These are phyloP conservation scores for Nasturtium officinale DNA, from an alignment of 345 rosid genomes.

Conservation along the genomic window DNA sequence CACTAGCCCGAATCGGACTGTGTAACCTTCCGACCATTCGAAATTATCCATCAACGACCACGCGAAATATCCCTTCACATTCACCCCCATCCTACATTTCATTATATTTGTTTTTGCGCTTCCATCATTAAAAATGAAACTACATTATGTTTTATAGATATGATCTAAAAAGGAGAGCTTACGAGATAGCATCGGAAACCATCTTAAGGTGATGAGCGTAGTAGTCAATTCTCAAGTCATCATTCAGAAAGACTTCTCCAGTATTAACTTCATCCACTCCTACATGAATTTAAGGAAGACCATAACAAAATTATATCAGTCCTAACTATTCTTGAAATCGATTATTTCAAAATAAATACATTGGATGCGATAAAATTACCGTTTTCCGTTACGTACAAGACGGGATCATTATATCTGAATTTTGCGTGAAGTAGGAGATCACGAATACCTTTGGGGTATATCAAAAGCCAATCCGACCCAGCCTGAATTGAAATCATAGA, in stretches of 20 bases:
- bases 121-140: background rate
- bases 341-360: background rate
- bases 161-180: conserved; percentile 14
- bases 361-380: conserved; percentile 40
- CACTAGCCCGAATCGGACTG: conserved; percentile 47
- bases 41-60: conserved; percentile 55
- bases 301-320: background rate
- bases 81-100: conserved; percentile 44
- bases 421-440: conserved; percentile 50
- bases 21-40: conserved; percentile 51
- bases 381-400: conserved; percentile 57
- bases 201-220: conserved; percentile 43
- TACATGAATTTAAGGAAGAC: conserved; percentile 5
- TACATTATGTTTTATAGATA: background rate
- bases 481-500: conserved; percentile 26
- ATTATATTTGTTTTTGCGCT: background rate
- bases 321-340: background rate
- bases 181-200: conserved; percentile 45
- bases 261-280: conserved; percentile 42
- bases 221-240: conserved; percentile 44
- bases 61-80: conserved; percentile 48
- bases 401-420: conserved; percentile 49
- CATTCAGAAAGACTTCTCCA: conserved; percentile 28
- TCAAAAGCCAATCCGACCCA: conserved; percentile 47
- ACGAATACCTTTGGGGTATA: conserved; percentile 57